phyloP scores from a whole-genome alignment of 768 basidiomycete species.

The Agrocybe pediades region DNA sequence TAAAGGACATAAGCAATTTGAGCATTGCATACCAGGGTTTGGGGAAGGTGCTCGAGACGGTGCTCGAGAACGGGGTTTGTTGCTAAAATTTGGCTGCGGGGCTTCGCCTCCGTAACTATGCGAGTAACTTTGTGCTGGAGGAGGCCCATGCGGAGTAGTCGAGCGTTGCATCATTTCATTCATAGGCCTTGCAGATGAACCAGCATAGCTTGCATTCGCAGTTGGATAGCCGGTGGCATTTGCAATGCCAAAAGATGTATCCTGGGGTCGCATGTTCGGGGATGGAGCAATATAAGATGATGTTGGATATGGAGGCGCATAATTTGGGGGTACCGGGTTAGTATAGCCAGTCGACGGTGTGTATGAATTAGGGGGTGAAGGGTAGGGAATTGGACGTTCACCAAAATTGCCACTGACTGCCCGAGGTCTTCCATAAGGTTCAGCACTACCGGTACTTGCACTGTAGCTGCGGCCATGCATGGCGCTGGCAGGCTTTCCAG shows the following conservation, averaged over 20 bases:
- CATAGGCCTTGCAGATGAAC: constrained; percentile 38
- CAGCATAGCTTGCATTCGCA: constrained; percentile 33
- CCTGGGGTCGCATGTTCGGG: constrained; percentile 51
- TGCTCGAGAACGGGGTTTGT: constrained; percentile 22
- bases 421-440: constrained; percentile 34
- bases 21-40: constrained; percentile 39
- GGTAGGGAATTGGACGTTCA: constrained; percentile 30
- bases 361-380: constrained; percentile 23
- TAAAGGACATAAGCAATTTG: constrained; percentile 6
- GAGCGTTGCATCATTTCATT: constrained; percentile 35
- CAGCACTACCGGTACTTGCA: constrained; percentile 40
- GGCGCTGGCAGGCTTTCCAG: constrained; percentile 36
- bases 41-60: constrained; percentile 54
- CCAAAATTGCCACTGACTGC: constrained; percentile 41
- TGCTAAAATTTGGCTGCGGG: constrained; percentile 39
- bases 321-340: constrained; percentile 12
- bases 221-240: constrained; percentile 31
- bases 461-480: constrained; percentile 43
- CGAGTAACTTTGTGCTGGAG: constrained; percentile 46
- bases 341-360: constrained; percentile 33
- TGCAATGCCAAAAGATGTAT: constrained; percentile 38
- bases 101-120: constrained; percentile 60
- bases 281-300: constrained; percentile 37
- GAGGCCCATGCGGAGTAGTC: constrained; percentile 42
- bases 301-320: constrained; percentile 11